Evolutionary conservation across 176 grass and related monocot genomes (phyloP), one percentile per base, ranked within the genome.

Genomic region (Pharus latifolius): DNA sequence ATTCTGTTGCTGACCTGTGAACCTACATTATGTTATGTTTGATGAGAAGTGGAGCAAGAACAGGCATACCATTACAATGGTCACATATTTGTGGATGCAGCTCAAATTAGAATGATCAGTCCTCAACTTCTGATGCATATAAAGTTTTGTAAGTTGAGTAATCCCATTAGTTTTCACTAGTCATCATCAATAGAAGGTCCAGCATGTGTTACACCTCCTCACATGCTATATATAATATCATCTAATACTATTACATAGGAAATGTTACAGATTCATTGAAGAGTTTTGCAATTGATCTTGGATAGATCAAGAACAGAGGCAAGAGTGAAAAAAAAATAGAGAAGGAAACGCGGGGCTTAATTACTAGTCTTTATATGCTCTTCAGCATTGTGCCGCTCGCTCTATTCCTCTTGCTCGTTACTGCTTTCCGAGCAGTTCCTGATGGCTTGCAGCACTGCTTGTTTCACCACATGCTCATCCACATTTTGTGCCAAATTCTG

Each of bases 381-480:
- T 17, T 23, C 18, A 8, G 20, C 15, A 23, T 6, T 12, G 7
- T 1, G 0, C 14, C 56, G 8, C 29, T 27, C 44, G 18, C n/a
- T 8, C 71, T 73, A 60, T 16, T 62, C 55, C 29, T 53, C 47
- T 34, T 60, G 44, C 4, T 37, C 22, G 16, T 14, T 28, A 5
- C 47, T 5, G 23, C 50, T 49, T 50, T 55, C 83, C 0, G 60
- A 75, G 66, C 84, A 88, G 29, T 63, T 86, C 10, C 58, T 83
- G 59, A 91, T 73, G 41, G 87, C 90, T 69, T 80, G 90, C 30
- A 90, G 29, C n/a, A 99, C 95, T 13, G 95, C 87, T 78, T 88
- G 78, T 59, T 88, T 91, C 25, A 99, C 79, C 24, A 78, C 82
- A 50, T 82, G 73, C 11, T 78, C 76, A 45, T 99, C 82, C 33